Base-by-base conservation (phyloP, 2,329 filamentous ascomycete species). In the Talaromyces funiculosus region DNA sequence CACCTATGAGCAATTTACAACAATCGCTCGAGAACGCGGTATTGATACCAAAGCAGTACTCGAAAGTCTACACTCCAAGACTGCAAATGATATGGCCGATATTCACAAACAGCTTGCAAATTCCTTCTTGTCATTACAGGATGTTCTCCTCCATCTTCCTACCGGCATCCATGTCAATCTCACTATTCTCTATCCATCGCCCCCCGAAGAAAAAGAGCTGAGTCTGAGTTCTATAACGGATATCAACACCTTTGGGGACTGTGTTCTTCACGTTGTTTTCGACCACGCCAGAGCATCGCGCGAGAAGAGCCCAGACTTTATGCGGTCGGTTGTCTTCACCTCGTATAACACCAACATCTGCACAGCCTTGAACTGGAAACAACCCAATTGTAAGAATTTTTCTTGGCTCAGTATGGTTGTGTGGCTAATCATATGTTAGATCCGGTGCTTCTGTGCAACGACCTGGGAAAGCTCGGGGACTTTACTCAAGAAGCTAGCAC, bases 351-450 rank as follows among this genome's bases (percentile, higher is more conserved):
- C 90, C 12, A 89, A 88, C 64, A 84, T 97, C 20, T 99, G 94
- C 76, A 95, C 90, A 16, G 92, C 93, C 4, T 78, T 99, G 68
- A 99, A 99, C 76, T 99, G 94, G 94, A 99, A 99, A 75, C 94
- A 99, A 74, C 94, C 94, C 2, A 99, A 97, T 72, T 99, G 86
- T 87, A 72, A 77, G 84, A 77, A 5, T 37, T 33, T 31, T 22
- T 42, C 1, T 26, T 31, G 16, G 18, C 26, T 42, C n/a, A 12
- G 26, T 26, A 10, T 53, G 16, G 1, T 58, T 40, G 1, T 22
- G 6, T 24, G 10, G 42, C 55, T 58, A 4, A 51, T 51, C 22
- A 40, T 18, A 16, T 3, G 2, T 24, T 42, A 87, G 85, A 96
- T 73, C 94, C 94, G 0, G 90, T 97, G 0, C 90, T 99, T 67